These are phyloP conservation scores for Euphorbia lathyris DNA, from an alignment of 345 rosid genomes.

Conservation along the genomic window DNA sequence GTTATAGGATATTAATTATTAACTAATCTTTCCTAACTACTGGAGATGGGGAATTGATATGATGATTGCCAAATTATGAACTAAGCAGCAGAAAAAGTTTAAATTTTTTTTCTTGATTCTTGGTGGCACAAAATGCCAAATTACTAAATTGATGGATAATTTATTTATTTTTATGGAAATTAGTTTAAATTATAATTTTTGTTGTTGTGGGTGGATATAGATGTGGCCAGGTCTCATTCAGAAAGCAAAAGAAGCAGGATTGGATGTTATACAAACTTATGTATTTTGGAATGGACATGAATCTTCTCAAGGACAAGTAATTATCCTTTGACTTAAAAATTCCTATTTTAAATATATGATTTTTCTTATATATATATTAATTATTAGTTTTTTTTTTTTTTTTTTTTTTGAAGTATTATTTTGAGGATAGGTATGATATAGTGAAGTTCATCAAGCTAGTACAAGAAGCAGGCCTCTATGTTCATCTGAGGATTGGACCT, in stretches of 20 bases:
- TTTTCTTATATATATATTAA: no score
- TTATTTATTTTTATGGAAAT: not conserved
- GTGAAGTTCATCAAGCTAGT: constrained; percentile 33
- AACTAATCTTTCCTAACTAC: not conserved
- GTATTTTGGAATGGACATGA: constrained; percentile 98
- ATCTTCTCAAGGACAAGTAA: constrained; percentile 81
- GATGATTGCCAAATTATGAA: not conserved
- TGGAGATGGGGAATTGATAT: constrained; percentile 9
- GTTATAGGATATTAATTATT: not conserved
- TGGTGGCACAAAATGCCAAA: not conserved
- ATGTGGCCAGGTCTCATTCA: constrained; percentile 96
- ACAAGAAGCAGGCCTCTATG: constrained; percentile 33
- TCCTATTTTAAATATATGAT: not conserved
- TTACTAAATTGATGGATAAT: not conserved
- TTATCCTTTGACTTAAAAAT: not conserved
- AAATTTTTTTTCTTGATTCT: no score
- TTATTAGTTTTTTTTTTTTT: not conserved
- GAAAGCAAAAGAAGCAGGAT: constrained; percentile 89
- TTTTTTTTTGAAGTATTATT: constrained; percentile 18
- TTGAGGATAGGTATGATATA: constrained; percentile 30
- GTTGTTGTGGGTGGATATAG: constrained; percentile 34
- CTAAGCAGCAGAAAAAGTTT: not conserved
- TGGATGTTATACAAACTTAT: constrained; percentile 86
- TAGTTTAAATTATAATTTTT: not conserved
- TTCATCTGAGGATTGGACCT: constrained; percentile 36